Conservation (phyloP, 805 yeast genomes). For the Myxozyma nipponensis region DNA sequence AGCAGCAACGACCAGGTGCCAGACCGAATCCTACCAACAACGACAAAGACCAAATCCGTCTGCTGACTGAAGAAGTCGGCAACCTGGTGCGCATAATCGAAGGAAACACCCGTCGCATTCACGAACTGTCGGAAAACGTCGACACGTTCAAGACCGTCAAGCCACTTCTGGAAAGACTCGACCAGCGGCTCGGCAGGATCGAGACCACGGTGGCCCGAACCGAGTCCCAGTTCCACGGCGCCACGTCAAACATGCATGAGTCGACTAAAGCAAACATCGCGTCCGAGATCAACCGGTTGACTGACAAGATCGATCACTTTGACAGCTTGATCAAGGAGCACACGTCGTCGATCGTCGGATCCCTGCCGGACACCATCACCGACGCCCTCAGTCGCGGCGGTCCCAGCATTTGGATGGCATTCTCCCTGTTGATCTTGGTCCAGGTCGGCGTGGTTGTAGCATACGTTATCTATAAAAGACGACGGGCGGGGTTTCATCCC, state of each 20-base stretch:
- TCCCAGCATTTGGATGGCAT: slow-evolving; percentile 31
- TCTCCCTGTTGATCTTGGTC: slow-evolving; percentile 28
- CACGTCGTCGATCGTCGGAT: slow-evolving; percentile 30
- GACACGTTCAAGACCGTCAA: slow-evolving; percentile 15
- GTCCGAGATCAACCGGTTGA: slow-evolving; percentile 20
- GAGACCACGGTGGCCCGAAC: slow-evolving; percentile 18
- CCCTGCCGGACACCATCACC: slow-evolving; percentile 31
- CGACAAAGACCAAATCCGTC: neutral
- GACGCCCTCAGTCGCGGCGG: slow-evolving; percentile 32
- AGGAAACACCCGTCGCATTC: neutral
- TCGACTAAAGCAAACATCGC: slow-evolving; percentile 23
- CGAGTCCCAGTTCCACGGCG: slow-evolving; percentile 28
- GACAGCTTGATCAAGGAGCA: slow-evolving; percentile 31
- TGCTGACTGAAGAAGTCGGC: neutral
- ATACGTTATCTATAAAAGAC: slow-evolving; percentile 33
- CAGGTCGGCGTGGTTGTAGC: slow-evolving; percentile 33
- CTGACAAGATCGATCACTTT: slow-evolving; percentile 18
- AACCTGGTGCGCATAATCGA: neutral
- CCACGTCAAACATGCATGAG: slow-evolving; percentile 25
- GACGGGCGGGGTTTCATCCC: slow-evolving; percentile 21
- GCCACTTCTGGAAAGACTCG: slow-evolving; percentile 22
- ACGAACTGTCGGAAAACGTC: slow-evolving; percentile 22
- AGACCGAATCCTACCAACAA: neutral
- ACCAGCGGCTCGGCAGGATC: slow-evolving; percentile 23
- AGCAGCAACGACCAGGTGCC: neutral